phyloP scores from a whole-genome alignment of 768 basidiomycete genomes.

The Suillus occidentalis region DNA sequence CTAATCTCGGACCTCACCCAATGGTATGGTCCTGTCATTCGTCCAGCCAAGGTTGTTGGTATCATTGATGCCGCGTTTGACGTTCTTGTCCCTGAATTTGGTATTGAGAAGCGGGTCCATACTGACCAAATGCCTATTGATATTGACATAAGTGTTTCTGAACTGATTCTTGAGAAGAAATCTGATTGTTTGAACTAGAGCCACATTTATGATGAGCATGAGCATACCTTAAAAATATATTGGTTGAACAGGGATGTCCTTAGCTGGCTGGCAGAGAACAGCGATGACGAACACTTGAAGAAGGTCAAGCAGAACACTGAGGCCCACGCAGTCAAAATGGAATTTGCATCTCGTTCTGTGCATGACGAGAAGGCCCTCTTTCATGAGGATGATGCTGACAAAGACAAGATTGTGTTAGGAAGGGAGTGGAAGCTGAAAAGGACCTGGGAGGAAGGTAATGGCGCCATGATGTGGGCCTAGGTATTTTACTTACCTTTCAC shows the following conservation, averaged over 20 bases:
- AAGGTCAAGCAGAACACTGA: slow-evolving; percentile 93
- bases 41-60: slow-evolving; percentile 91
- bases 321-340: slow-evolving; percentile 89
- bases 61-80: slow-evolving; percentile 99
- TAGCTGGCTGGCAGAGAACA: slow-evolving; percentile 91
- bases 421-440: too few species aligned
- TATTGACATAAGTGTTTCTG: slow-evolving; percentile 67
- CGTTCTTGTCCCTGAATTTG: slow-evolving; percentile 93
- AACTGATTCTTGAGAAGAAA: neutral
- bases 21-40: slow-evolving; percentile 92
- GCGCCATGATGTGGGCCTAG: neutral
- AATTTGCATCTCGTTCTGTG: slow-evolving; percentile 79
- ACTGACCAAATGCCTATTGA: slow-evolving; percentile 90
- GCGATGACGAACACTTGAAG: slow-evolving; percentile 93
- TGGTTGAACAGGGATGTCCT: slow-evolving; percentile 96
- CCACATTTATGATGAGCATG: slow-evolving; percentile 94
- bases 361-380: slow-evolving; percentile 88
- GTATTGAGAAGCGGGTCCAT: slow-evolving; percentile 98
- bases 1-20: slow-evolving; percentile 93
- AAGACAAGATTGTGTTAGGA: too few species aligned
- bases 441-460: neutral
- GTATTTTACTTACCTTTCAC: neutral
- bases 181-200: slow-evolving; percentile 52
- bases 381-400: slow-evolving; percentile 24
- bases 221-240: slow-evolving; percentile 89